Base-by-base conservation (phyloP, 148 eudicot genomes). In the Silene latifolia region DNA sequence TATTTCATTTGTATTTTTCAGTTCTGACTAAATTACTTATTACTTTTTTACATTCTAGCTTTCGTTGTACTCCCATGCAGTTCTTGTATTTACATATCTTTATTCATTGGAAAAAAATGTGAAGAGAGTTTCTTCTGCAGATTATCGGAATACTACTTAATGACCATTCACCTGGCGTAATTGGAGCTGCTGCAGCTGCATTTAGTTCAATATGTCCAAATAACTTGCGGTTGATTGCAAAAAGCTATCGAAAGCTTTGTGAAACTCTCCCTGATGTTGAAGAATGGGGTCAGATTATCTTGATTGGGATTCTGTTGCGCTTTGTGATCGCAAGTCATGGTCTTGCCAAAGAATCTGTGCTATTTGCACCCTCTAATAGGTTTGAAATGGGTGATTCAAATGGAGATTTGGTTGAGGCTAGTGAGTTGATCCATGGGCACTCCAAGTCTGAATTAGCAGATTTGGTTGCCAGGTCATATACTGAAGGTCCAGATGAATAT, bases 121-220 rank as follows among this genome's bases (percentile, higher is more conserved):
- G 53, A 69, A 17, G 47, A n/a, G 61, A 32, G 39, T 35, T 77
- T 83, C 54, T 66, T 53, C n/a, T 92, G 85, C 89, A 96, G 99
- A 86, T 96, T 78, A 83, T 96, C 74, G 98, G 89, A 64, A 85
- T 89, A 76, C 86, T 90, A 82, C 83, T 94, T 58, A 92, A 86
- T 81, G 99, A 96, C 76, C 88, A 86, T 80, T 89, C 99, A 79
- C 94, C 98, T 75, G 94, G 86, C 80, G 97, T 96, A 48, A 89
- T 96, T 82, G 99, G 99, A 78, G 94, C 98, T 70, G 98, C 99
- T 65, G 98, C 99, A 60, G 87, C 97, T 56, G 89, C 99, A 69
- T 96, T 92, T 86, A 85, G 88, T 78, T 87, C 94, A 66, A 84
- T 96, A 70, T 96, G 99, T 80, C 99, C 99, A 29, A 90, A 82